Evolutionary conservation across 1,284 basidiomycete species (phyloP).

Genomic region (Boletus nobilissimus): DNA sequence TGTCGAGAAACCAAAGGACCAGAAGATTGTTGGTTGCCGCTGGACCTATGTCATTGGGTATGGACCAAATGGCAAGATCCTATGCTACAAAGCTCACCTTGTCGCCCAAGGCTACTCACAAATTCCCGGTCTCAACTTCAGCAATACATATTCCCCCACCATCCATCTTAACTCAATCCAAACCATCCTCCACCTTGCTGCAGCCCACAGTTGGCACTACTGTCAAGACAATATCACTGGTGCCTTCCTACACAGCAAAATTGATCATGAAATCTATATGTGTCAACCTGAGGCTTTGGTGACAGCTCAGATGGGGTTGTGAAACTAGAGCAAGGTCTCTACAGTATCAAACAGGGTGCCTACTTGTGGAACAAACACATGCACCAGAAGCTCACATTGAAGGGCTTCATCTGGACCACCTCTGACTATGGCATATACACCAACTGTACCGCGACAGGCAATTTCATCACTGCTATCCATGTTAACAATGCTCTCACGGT

Average conservation of each 20-base stretch:
- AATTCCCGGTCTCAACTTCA: no score
- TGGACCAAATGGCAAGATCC: no score
- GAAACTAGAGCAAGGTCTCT: neutral
- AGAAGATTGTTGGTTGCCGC: neutral
- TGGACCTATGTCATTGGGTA: neutral
- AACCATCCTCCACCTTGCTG: slow-evolving; percentile 21
- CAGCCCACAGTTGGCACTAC: neutral
- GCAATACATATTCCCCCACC: slow-evolving; percentile 31
- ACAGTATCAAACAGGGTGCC: neutral
- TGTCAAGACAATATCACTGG: neutral
- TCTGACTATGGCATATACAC: no score
- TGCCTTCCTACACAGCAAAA: neutral
- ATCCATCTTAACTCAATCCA: slow-evolving; percentile 46
- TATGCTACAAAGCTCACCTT: no score
- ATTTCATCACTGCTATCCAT: no score
- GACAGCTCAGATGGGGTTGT: neutral
- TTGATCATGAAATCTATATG: neutral
- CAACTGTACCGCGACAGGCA: no score
- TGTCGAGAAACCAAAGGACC: neutral
- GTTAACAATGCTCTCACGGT: no score
- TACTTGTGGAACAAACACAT: neutral
- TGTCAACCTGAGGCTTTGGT: neutral
- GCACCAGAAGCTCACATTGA: neutral
- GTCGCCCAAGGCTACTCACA: no score
- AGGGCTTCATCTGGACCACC: neutral